Percentiles rank a stretch among this genome's conserved stretches.
Evolutionary conservation across 2,329 filamentous ascomycete species (phyloP).

Genomic region (Cryphonectria japonica): DNA sequence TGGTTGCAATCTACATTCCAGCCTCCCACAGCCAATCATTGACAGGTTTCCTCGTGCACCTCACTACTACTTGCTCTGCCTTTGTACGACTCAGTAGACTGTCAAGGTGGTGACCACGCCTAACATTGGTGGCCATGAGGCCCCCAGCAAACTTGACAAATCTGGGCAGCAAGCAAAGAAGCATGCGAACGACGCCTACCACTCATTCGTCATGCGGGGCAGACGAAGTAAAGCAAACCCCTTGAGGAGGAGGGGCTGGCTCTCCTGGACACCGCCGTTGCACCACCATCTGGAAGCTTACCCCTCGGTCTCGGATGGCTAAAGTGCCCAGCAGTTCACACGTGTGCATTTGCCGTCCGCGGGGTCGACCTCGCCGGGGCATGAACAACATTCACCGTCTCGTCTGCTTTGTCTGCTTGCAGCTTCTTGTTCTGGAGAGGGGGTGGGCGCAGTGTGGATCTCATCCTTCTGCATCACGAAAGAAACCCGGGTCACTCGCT

Average conservation of each 20-base stretch:
- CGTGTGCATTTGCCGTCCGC: conserved; percentile 16
- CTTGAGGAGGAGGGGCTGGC: conserved; percentile 13
- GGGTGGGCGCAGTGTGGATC: conserved; percentile 22
- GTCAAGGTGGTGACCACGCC: neutral
- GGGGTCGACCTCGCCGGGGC: conserved; percentile 19
- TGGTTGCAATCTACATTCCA: conserved; percentile 28
- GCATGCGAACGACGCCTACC: neutral
- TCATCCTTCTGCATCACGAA: conserved; percentile 29
- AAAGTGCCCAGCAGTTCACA: conserved; percentile 7
- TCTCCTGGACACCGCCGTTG: conserved; percentile 12
- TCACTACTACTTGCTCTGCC: conserved; percentile 17
- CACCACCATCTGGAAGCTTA: neutral
- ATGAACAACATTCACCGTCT: conserved; percentile 11
- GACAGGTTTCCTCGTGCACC: conserved; percentile 15
- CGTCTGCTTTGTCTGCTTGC: conserved; percentile 15
- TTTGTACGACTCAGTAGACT: neutral
- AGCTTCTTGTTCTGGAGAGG: conserved; percentile 27
- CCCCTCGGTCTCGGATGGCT: conserved; percentile 7
- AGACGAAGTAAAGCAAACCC: neutral
- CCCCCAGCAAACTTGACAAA: neutral
- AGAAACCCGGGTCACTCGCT: conserved; percentile 30
- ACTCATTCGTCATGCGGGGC: conserved; percentile 13
- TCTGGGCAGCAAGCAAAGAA: neutral
- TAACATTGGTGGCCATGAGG: neutral
- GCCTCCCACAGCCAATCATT: conserved; percentile 28